Base-by-base conservation (phyloP, 805 yeast species). In the Lachancea fermentati region DNA sequence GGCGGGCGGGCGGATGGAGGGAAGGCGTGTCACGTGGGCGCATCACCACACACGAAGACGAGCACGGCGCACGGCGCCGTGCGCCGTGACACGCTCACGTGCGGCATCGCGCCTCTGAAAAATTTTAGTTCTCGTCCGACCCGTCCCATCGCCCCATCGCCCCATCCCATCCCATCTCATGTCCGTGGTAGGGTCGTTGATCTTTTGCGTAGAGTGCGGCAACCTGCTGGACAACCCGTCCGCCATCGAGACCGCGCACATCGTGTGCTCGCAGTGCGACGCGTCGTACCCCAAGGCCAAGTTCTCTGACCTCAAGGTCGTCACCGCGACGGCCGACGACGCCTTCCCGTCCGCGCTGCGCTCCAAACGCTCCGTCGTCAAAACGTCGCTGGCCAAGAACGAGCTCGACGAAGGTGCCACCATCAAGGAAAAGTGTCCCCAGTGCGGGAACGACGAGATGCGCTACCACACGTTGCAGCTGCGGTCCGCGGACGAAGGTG, bases 401-500 rank as follows among this genome's bases (percentile, higher is more conserved):
- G 97, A 91, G 50, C 66, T 85, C 34, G 95, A 81, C 45, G 97
- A 88, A 45, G 98, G 97, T 48, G 98, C 98, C 30, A 84, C 94
- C 9, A 93, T 93, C 62, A 85, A 89, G 62, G 99, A 93, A 64
- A 89, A 85, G 59, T 93, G 99, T 72, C 97, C 97, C n/a, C 79
- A 89, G 65, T 93, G 98, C 76, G 96, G 95, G 36, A 77, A 89
- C 65, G 97, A 93, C 58, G 97, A 93, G 65, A 94, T 94, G 98
- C 89, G 81, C 61, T 93, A 91, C 62, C 97, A 93, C 60, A 93
- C 98, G 4, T 71, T 93, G 51, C 99, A 93, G 66, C 74, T 93
- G 54, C 80, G 99, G 68, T 85, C 96, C 40, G 99, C 98, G 1
- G 99, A 93, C 73, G 99, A 93, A 74, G 99, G 98, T 74, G 95